phyloP scores from a whole-genome alignment of 306 rosid genomes.

The Citrullus mucosospermus region DNA sequence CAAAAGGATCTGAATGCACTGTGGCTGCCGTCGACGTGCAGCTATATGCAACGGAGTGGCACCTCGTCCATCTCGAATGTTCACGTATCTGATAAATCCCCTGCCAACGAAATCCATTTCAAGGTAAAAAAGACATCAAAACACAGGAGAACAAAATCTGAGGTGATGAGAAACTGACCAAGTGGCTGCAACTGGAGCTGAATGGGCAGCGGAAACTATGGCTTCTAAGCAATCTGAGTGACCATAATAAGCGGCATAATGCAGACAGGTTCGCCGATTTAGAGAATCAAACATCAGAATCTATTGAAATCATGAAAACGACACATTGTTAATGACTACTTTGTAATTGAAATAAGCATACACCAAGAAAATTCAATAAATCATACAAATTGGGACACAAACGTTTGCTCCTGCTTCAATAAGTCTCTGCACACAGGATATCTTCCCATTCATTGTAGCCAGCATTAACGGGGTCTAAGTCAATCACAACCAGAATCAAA shows the following conservation, averaged over 20 bases:
- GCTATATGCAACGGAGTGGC: constrained; percentile 85
- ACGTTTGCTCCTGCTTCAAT: constrained; percentile 84
- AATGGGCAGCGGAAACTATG: constrained; percentile 67
- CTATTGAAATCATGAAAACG: constrained; percentile 25
- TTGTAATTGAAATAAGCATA: neutral
- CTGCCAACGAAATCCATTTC: constrained; percentile 25
- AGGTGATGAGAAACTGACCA: constrained; percentile 32
- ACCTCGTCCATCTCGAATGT: constrained; percentile 77
- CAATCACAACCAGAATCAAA: constrained; percentile 3
- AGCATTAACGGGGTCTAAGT: constrained; percentile 73
- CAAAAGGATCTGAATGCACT: constrained; percentile 54
- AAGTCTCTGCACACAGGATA: constrained; percentile 47
- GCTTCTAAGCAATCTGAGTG: constrained; percentile 64
- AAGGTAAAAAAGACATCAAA: neutral
- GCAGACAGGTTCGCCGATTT: constrained; percentile 73
- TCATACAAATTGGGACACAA: constrained; percentile 15
- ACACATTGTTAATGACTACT: neutral
- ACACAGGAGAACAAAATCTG: neutral
- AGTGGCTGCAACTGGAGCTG: constrained; percentile 56
- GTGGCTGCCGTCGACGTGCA: constrained; percentile 49
- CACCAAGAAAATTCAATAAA: constrained; percentile 1
- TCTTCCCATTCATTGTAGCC: constrained; percentile 79
- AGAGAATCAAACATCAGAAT: constrained; percentile 74
- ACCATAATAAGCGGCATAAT: constrained; percentile 74
- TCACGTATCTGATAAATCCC: constrained; percentile 87